Evolutionary conservation across 352 stramenopile genomes (phyloP).

Genomic region (Pythium aristosporum): DNA sequence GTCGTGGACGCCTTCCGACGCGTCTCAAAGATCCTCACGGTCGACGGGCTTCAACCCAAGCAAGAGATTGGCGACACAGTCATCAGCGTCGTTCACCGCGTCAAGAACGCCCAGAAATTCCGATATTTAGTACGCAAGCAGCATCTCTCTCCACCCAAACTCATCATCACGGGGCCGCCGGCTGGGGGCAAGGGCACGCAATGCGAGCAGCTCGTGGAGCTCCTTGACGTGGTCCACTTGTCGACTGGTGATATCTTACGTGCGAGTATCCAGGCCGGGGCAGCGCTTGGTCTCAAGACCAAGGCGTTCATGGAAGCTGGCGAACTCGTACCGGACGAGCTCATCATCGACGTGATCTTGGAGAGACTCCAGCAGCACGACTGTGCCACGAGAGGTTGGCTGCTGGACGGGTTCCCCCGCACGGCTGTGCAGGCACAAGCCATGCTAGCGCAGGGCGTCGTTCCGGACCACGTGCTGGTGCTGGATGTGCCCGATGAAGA

Average conservation of each 20-base stretch:
- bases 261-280: slow-evolving; percentile 71
- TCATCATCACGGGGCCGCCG: slow-evolving; percentile 85
- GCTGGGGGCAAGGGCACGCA: slow-evolving; percentile 91
- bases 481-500: slow-evolving; percentile 94
- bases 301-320: slow-evolving; percentile 87
- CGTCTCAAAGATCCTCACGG: slow-evolving; percentile 30
- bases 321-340: slow-evolving; percentile 89
- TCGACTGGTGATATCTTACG: slow-evolving; percentile 93
- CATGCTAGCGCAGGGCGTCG: slow-evolving; percentile 72
- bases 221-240: slow-evolving; percentile 92
- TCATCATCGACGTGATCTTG: slow-evolving; percentile 89
- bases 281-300: slow-evolving; percentile 60
- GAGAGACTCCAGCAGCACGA: slow-evolving; percentile 81
- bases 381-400: slow-evolving; percentile 88
- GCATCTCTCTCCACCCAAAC: slow-evolving; percentile 22
- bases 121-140: slow-evolving; percentile 23
- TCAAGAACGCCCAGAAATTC: slow-evolving; percentile 30
- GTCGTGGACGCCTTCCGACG: slow-evolving; percentile 36
- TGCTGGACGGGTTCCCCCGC: slow-evolving; percentile 94
- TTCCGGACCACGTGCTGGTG: slow-evolving; percentile 89
- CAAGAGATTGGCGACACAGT: slow-evolving; percentile 25
- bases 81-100: slow-evolving; percentile 16
- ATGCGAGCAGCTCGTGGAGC: slow-evolving; percentile 82
- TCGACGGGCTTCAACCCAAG: slow-evolving; percentile 24
- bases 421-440: slow-evolving; percentile 88